Evolutionary conservation across 2,329 filamentous ascomycete genomes (phyloP).

Genomic region (Pseudogymnoascus sp.): DNA sequence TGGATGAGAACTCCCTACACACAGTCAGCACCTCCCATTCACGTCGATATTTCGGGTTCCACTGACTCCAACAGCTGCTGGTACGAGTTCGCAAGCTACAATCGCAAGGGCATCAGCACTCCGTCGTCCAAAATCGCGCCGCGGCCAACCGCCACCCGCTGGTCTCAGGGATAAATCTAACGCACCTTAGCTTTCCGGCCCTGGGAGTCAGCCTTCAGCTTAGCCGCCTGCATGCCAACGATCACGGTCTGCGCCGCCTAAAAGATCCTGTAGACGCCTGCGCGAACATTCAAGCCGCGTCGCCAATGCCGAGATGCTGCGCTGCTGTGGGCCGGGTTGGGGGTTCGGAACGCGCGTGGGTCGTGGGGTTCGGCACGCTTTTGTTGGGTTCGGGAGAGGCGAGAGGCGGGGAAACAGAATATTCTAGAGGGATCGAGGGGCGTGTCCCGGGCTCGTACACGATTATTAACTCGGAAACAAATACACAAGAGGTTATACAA

Average conservation of each 20-base stretch:
- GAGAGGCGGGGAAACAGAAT: background rate
- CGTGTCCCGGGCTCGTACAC: background rate
- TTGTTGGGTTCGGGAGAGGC: background rate
- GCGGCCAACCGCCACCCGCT: background rate
- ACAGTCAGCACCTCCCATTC: constrained; percentile 17
- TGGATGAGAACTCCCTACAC: constrained; percentile 80
- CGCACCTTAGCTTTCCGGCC: constrained; percentile 53
- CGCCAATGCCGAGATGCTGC: constrained; percentile 10
- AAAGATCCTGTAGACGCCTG: constrained; percentile 20
- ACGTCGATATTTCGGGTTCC: background rate
- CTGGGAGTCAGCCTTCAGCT: constrained; percentile 48
- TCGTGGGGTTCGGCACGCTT: background rate
- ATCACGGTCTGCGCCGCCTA: constrained; percentile 26
- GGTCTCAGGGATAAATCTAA: background rate
- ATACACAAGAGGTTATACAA: constrained; percentile 5
- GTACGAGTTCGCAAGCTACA: constrained; percentile 90
- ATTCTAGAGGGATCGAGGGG: background rate
- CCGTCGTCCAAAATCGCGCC: constrained; percentile 17
- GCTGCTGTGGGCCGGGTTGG: background rate
- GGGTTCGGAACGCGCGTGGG: background rate
- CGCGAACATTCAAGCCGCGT: constrained; percentile 22
- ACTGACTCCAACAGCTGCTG: constrained; percentile 88
- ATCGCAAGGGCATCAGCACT: constrained; percentile 28
- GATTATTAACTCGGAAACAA: background rate
- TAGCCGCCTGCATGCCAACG: constrained; percentile 41